Evolutionary conservation across 1,284 basidiomycete species (phyloP).

Genomic region (Ustilago tritici): DNA sequence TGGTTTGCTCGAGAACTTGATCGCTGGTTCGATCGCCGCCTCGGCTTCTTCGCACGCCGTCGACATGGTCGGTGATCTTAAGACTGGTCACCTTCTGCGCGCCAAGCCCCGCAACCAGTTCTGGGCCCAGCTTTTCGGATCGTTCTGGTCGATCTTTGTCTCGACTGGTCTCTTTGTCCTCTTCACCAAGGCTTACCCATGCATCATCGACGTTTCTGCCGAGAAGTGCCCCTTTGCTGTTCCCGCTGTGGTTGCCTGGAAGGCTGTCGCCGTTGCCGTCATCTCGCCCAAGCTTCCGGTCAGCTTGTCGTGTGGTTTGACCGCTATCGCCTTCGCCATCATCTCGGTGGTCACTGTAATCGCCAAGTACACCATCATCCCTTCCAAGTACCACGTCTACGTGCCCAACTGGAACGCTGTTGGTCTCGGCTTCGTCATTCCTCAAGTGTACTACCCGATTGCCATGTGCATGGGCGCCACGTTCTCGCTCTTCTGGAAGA

Average conservation of each 20-base stretch:
- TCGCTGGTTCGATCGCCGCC: constrained; percentile 75
- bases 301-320: constrained; percentile 72
- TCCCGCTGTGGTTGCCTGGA: constrained; percentile 77
- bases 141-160: constrained; percentile 54
- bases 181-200: constrained; percentile 75
- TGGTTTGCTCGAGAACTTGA: constrained; percentile 75
- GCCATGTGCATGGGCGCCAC: constrained; percentile 67
- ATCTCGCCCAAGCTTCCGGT: constrained; percentile 57
- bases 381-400: constrained; percentile 74
- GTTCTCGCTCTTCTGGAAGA: constrained; percentile 72
- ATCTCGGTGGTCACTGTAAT: constrained; percentile 73
- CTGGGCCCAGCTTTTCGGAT: constrained; percentile 72
- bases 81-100: constrained; percentile 79
- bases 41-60: constrained; percentile 76
- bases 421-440: constrained; percentile 75
- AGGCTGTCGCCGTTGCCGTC: constrained; percentile 76
- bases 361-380: constrained; percentile 74
- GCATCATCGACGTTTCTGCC: constrained; percentile 72
- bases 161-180: constrained; percentile 58
- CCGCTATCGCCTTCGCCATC: constrained; percentile 75
- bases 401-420: constrained; percentile 79
- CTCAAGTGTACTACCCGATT: constrained; percentile 62
- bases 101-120: constrained; percentile 79
- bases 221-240: constrained; percentile 75
- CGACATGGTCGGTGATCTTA: constrained; percentile 81